Percentiles rank a stretch among this genome's conserved stretches.
phyloP scores from a whole-genome alignment of 1,139 yeast species.

The Hyphopichia pseudoburtonii region DNA sequence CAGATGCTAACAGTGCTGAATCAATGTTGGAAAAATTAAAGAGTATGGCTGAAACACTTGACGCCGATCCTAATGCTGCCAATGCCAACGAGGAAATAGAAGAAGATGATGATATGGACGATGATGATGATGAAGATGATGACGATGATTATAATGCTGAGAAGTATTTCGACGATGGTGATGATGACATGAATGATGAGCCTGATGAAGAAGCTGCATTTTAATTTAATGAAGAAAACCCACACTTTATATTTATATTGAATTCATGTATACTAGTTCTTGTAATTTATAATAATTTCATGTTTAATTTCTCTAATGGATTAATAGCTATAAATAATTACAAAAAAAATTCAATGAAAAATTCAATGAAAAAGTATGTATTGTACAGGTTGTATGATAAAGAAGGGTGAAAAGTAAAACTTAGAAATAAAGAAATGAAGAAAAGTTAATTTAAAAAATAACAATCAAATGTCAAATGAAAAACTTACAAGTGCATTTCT shows the following conservation, averaged over 20 bases:
- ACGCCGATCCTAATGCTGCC: slow-evolving; percentile 27
- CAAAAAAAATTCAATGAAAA: no score
- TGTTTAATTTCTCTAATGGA: no score
- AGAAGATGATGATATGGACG: slow-evolving; percentile 52
- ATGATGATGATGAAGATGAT: slow-evolving; percentile 59
- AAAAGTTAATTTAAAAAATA: not conserved
- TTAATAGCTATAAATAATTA: no score
- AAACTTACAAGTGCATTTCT: slow-evolving; percentile 43
- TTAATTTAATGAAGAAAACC: no score
- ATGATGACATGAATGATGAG: slow-evolving; percentile 73
- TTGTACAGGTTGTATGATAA: no score
- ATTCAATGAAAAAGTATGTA: no score
- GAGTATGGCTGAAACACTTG: slow-evolving; percentile 59
- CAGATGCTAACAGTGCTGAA: slow-evolving; percentile 32
- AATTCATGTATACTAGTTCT: no score
- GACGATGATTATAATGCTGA: slow-evolving; percentile 63
- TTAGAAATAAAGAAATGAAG: not conserved
- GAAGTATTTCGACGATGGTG: slow-evolving; percentile 65
- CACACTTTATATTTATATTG: no score
- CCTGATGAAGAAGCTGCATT: slow-evolving; percentile 86
- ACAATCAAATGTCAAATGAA: slow-evolving; percentile 36
- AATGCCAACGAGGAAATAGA: slow-evolving; percentile 38
- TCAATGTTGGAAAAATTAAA: slow-evolving; percentile 59
- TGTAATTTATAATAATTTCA: no score
- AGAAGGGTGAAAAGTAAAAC: no score